Conservation (phyloP, 306 rosid species). For the Arachis hypogaea region DNA sequence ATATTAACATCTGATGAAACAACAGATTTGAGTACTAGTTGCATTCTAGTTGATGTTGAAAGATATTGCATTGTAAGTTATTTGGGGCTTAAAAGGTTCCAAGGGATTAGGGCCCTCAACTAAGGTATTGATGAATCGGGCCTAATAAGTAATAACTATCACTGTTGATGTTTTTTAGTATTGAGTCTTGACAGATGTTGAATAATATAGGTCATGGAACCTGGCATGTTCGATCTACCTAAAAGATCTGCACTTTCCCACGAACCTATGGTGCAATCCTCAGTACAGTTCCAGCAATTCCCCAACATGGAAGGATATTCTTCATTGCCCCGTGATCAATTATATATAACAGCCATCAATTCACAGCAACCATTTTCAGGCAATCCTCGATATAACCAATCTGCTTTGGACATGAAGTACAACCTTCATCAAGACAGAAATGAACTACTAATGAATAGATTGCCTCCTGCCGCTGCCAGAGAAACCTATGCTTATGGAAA, state of each 20-base stretch:
- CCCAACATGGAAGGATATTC: slow-evolving; percentile 30
- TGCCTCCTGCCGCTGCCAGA: slow-evolving; percentile 46
- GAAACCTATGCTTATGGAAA: slow-evolving; percentile 48
- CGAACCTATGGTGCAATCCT: slow-evolving; percentile 39
- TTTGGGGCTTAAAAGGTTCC: slow-evolving; percentile 5
- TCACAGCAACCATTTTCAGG: slow-evolving; percentile 47
- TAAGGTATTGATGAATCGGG: slow-evolving; percentile 19
- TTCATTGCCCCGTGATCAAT: slow-evolving; percentile 43
- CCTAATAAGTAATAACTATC: slow-evolving; percentile 8
- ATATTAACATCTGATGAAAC: neutral
- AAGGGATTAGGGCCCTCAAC: slow-evolving; percentile 18
- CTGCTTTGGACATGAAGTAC: slow-evolving; percentile 48
- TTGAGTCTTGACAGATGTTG: slow-evolving; percentile 33
- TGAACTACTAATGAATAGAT: slow-evolving; percentile 34
- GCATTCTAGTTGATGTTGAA: neutral
- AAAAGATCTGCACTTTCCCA: slow-evolving; percentile 41
- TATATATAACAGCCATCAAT: slow-evolving; percentile 35
- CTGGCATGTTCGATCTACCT: slow-evolving; percentile 43
- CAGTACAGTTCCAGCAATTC: slow-evolving; percentile 18
- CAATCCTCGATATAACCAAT: slow-evolving; percentile 43
- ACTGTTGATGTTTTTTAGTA: slow-evolving; percentile 22
- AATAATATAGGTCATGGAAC: slow-evolving; percentile 51
- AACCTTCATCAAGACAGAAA: slow-evolving; percentile 42
- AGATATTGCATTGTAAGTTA: neutral
- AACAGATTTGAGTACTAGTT: neutral